Base-by-base conservation (phyloP, 75 land plant genomes). In the Gnetum montanum region DNA sequence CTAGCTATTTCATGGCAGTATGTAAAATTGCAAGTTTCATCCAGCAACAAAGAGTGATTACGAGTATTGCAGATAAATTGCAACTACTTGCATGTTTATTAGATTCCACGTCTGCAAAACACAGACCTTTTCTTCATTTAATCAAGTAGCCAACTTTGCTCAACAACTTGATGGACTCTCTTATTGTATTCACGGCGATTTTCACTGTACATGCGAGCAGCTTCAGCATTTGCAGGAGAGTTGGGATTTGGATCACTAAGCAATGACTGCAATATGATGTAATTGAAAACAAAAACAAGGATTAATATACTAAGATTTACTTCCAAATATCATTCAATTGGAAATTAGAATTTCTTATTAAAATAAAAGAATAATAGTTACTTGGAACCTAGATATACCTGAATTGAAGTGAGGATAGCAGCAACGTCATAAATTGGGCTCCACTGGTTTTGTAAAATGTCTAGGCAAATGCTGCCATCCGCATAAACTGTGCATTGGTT, bases 351-450 rank as follows among this genome's bases (percentile, higher is more conserved):
- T 40, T 40, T 2, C n/a, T n/a, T n/a, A n/a, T n/a, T n/a, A n/a
- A n/a, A n/a, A n/a, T n/a, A n/a, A n/a, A n/a, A n/a, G n/a, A n/a
- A n/a, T n/a, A n/a, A n/a, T n/a, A n/a, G n/a, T n/a, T n/a, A n/a
- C n/a, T n/a, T n/a, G n/a, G n/a, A n/a, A n/a, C n/a, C n/a, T n/a
- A n/a, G n/a, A n/a, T n/a, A n/a, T 63, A 79, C 87, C 87, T 83
- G 87, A 36, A 80, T 84, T 48, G 84, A 84, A 10, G 88, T 80
- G 46, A 80, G 88, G 31, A 84, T 84, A 40, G 88, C 88, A 8
- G 88, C 88, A 16, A 80, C 88, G 69, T 84, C 88, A 74, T 84
- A 84, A 30, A 84, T 84, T 8, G 88, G 88, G 60, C 88, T 84
- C 88, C 88, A 84, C 66, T 84, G 88, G 63, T 84, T 84, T 74